Percentiles rank a stretch among this genome's conserved stretches.
Evolutionary conservation across 2,329 filamentous ascomycete species (phyloP).

Genomic region (Aspergillus niger): DNA sequence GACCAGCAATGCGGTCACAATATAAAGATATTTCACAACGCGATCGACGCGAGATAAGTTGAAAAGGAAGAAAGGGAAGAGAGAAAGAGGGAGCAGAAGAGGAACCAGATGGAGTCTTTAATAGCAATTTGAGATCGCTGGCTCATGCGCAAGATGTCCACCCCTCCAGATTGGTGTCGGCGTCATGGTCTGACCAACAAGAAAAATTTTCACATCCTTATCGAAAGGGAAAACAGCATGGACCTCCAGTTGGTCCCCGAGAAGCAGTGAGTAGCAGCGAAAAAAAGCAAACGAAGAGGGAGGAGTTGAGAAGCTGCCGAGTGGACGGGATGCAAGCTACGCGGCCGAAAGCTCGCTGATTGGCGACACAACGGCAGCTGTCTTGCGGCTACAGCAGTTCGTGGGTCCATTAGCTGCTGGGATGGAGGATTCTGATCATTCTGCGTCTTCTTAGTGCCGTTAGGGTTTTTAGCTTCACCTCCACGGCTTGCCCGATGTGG

Average conservation of each 20-base stretch:
- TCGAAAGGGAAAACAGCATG: constrained; percentile 3
- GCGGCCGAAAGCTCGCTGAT: not conserved
- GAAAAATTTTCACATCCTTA: not conserved
- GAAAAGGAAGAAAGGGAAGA: not conserved
- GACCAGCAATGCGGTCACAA: not conserved
- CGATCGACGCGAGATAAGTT: constrained; percentile 1
- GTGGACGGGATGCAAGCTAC: not conserved
- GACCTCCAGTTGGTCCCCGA: constrained; percentile 3
- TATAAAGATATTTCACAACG: not conserved
- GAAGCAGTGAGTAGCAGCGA: not conserved
- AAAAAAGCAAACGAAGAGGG: not conserved
- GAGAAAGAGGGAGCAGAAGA: not conserved
- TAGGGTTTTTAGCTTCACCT: not conserved
- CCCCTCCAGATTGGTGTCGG: not conserved
- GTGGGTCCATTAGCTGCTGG: not conserved
- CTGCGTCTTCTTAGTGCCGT: not conserved
- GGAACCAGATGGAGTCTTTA: not conserved
- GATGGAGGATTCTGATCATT: too few species aligned
- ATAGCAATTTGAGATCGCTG: not conserved
- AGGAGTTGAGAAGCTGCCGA: not conserved
- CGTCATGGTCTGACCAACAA: not conserved
- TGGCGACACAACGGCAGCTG: not conserved
- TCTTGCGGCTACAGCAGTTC: constrained; percentile 2
- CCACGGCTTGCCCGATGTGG: not conserved
- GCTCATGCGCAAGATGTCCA: not conserved